Base-by-base conservation (phyloP, 345 rosid species). In the Populus tremula region DNA sequence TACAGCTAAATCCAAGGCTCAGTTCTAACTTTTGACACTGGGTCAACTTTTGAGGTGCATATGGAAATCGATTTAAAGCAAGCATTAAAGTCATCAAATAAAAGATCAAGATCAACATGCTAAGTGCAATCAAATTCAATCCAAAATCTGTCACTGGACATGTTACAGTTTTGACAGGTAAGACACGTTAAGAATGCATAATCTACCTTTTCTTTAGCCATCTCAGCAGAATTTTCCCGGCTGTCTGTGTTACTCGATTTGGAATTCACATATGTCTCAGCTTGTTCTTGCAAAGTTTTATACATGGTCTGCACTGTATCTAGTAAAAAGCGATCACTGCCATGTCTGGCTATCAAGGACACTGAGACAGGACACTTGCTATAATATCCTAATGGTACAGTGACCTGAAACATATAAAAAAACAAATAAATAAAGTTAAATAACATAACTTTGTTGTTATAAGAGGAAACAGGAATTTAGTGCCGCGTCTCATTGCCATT, bases 181-280 rank as follows among this genome's bases (percentile, higher is more conserved):
- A 8, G 62, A 21, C 62, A 84, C 11, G 50, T n/a, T 25, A 8
- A 61, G 18, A 43, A 70, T 29, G 18, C 38, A 67, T 70, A 74
- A 41, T 50, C 31, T 38, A 93, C 99, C 97, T 91, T 96, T 79
- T 93, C 99, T 89, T 96, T 96, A 53, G 97, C 94, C 76, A 84
- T 87, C 81, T 93, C 98, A 65, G 99, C 99, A 36, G 79, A 83
- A 63, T 82, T 83, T 77, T 87, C 93, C 84, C 11, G 87, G 76
- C 79, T 87, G 77, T 86, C 80, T 70, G 84, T 72, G 59, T 78
- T 86, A 47, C 41, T 75, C 10, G 87, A 59, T 87, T 90, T 96
- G 65, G 90, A 83, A 74, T 89, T 86, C 25, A 82, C 81, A 78
- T 83, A 69, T 70, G 87, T 43, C 59, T 84, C 88, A 67, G 84